Base-by-base conservation (phyloP, 345 rosid genomes). In the Eucalyptus dawsonii region DNA sequence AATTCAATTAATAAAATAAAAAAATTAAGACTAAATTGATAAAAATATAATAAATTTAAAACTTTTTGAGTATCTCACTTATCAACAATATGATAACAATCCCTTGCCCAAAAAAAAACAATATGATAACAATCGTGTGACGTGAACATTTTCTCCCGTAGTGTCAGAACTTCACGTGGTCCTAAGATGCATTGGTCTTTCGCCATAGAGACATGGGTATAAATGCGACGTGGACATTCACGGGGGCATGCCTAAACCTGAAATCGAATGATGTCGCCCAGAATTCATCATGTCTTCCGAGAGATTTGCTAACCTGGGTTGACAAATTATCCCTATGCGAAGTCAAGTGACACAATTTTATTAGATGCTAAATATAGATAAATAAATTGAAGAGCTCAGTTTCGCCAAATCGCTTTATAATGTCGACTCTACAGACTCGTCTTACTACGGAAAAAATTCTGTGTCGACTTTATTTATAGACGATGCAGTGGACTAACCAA, bases 91-190 rank as follows among this genome's bases (percentile, higher is more conserved):
- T 76, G 47, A 37, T 21, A 37, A 11, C 24, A 21, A 76, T 76
- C 25, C 51, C 17, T 14, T 14, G 14, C 51, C 51, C 0, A 50
- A 50, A 14, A 14, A 50, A 50, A 5, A 37, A 72, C 25, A 37
- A 9, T 19, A 44, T 37, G 27, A 76, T 21, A 37, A 11, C 13
- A 76, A 76, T 76, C 25, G 83, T 3, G 45, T 37, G 4, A 76
- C 83, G 4, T 76, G 8, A 40, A 72, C 8, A 4, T 19, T 76
- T 37, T 72, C 7, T 29, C 17, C 81, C 9, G 10, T 22, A 22
- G 89, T 80, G 89, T 88, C 89, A 88, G 87, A 80, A 51, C 14
- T 80, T 88, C 89, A 80, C 89, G 50, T 88, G 89, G 87, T 56
- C 37, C 47, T 80, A 62, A n/a, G 40, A 45, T 88, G 87, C 91